Base-by-base conservation (phyloP, 2,329 filamentous ascomycete species). In the Colletotrichum sp. region DNA sequence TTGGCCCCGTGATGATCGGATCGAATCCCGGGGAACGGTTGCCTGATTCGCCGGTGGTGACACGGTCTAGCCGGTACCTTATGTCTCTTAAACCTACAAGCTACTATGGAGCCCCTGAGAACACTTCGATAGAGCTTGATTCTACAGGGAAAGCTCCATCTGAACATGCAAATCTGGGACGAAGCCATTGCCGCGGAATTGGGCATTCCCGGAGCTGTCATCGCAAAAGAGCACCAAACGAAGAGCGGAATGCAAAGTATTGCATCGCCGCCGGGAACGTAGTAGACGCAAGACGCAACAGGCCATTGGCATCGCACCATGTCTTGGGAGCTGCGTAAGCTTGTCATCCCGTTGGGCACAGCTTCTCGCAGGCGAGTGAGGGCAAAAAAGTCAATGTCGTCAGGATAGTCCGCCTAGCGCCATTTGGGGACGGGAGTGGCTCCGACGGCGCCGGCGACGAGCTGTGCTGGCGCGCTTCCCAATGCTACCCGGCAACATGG, bases 311-410 rank as follows among this genome's bases (percentile, higher is more conserved):
- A 64, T 16, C 26, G 73, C 26, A 48, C 70, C 58, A 61, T 69
- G 73, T 75, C 69, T 75, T 73, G 73, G 69, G 58, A 73, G 69
- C 48, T 75, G 73, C 73, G 73, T 73, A 69, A 73, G 69, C 43
- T 36, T 65, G 71, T 34, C 34, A 43, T n/a, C 65, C 66, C 59
- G 65, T 62, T 34, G 16, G 48, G 52, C 52, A 38, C 48, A 66
- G 55, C 55, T 56, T 36, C n/a, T 36, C 38, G 10, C 26, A 30
- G 26, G 7, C 13, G 58, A 55, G 61, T 18, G 30, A 52, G 48
- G 26, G 18, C 36, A 18, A 58, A 67, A 67, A 77, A 75, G 30
- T 77, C 74, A 65, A 77, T 77, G 76, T 77, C 76, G 76, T 77
- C 76, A 77, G 74, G 59, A 75, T 38, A 65, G 58, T 4, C 64